Base-by-base conservation (phyloP, 2,329 filamentous ascomycete genomes). In the Setomelanomma holmii region DNA sequence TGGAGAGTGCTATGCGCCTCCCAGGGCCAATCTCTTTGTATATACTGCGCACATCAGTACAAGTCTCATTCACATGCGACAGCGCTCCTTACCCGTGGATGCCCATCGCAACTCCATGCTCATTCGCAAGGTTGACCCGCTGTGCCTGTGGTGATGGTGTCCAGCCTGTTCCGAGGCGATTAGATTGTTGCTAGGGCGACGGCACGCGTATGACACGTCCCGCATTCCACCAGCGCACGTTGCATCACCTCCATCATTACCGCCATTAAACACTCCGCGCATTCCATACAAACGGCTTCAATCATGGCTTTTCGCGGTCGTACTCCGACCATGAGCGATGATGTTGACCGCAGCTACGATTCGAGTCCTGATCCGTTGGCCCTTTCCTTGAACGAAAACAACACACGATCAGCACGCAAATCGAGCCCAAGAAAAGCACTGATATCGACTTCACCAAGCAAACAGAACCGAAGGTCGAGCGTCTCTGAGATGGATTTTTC, bases 1-100 rank as follows among this genome's bases (percentile, higher is more conserved):
- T 96, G 27, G 90, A 86, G 8, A 99, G 82, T 16, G 95, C 89
- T 48, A 96, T 81, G 53, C 93, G 85, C 68, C 89, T 82, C 48
- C 92, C 91, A 7, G 87, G 79, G 35, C 93, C 93, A 63, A 99
- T 90, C 74, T 96, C 91, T 68, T 89, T 89, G 76, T 96, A 95
- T 47, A 99, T 90, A 14, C 93, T 96, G 60, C 46, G 49, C 38
- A 38, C 43, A 44, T 75, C 36, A 72, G 59, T 12, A 48, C 11
- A 2, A 12, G 19, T 14, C 1, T 30, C 27, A 30, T 20, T 5
- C 10, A 7, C 4, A 14, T 22, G 3, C 10, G 6, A 38, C 20
- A 22, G 16, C n/a, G 11, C 27, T 17, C 53, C 65, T 49, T 50
- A 75, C 74, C 74, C 74, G 51, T 74, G 70, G 35, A 77, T 77